Base-by-base conservation (phyloP, 1,284 basidiomycete genomes). In the Marasmius oreades region DNA sequence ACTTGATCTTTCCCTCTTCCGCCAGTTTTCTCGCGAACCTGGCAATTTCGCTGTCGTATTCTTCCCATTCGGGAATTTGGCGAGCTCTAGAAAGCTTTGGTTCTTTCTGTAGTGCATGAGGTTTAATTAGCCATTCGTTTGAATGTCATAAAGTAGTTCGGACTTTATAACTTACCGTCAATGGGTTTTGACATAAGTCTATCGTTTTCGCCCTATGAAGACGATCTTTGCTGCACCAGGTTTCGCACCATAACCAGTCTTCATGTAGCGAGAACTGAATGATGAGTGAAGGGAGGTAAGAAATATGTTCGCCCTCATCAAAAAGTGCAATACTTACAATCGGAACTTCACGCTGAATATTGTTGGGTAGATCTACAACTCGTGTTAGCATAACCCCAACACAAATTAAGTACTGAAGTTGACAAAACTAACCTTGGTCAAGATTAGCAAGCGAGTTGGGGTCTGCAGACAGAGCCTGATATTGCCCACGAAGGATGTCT, bases 51-150 rank as follows among this genome's bases (percentile, higher is more conserved):
- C 70, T 63, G 64, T 98, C 96, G 67, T 98, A 98, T 46, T 81
- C 81, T 59, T 95, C 94, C 97, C 96, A 99, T 71, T 99, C 96
- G 0, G 96, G 95, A 53, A 99, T 98, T 66, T 95, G 87, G 37
- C 95, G 84, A 1, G 96, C 97, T 33, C 96, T 82, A 8, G 88
- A 83, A 8, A 99, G 79, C 71, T 99, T 99, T 2, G 95, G 95
- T 69, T 98, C 95, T 85, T 97, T 96, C 89, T 94, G 70, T 63
- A 58, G 18, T 51, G 24, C 10, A 56, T 55, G 8, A 26, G 43
- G 14, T 28, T n/a, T 31, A 52, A 48, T 26, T 16, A 55, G 7
- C n/a, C n/a, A n/a, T n/a, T n/a, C n/a, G 34, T 52, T 20, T 18
- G 37, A 36, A 52, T 33, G 55, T 31, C 23, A 12, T 22, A 22